Base-by-base conservation (phyloP, 352 stramenopile species). In the Pythium sp. region DNA sequence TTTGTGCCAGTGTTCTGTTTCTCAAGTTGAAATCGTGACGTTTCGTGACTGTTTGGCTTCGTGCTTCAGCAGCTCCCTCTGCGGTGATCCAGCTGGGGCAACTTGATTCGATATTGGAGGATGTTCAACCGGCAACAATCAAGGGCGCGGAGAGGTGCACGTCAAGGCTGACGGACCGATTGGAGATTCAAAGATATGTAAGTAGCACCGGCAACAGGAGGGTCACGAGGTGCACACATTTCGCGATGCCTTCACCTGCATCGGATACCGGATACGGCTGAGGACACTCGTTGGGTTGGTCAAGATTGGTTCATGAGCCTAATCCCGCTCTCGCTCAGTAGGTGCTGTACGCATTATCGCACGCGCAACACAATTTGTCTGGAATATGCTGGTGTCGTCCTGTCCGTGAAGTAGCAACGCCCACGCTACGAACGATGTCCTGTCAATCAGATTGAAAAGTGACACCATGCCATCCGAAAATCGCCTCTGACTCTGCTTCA, bases 401-500 rank as follows among this genome's bases (percentile, higher is more conserved):
- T 46, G 14, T 46, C 38, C 38, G 38, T 46, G 12, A 3, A 15
- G 38, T 12, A 46, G 38, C 38, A 46, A 46, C 38, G 38, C 38
- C 18, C 38, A 46, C 38, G 38, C 38, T 46, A 12, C 38, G 38
- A 12, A 46, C 5, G 38, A 46, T 46, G 14, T 46, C 12, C 4
- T 46, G 38, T 49, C 41, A 49, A 49, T 49, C 41, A 49, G 14
- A 49, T 49, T 15, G 41, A 49, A 7, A 49, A 49, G 15, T 49
- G 41, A 49, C 41, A 49, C 41, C n/a, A 15, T 6, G 15, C 14
- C 14, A 46, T 46, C 38, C 38, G 38, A 46, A 41, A 43, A 46
- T 46, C 14, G 38, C 12, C 38, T 46, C 38, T 55, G 47, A 55
- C 30, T 55, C 47, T 55, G 47, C 47, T 55, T 55, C 47, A 55